Evolutionary conservation across 257 asterid species (phyloP).

Genomic region (Solanum peruvianum): DNA sequence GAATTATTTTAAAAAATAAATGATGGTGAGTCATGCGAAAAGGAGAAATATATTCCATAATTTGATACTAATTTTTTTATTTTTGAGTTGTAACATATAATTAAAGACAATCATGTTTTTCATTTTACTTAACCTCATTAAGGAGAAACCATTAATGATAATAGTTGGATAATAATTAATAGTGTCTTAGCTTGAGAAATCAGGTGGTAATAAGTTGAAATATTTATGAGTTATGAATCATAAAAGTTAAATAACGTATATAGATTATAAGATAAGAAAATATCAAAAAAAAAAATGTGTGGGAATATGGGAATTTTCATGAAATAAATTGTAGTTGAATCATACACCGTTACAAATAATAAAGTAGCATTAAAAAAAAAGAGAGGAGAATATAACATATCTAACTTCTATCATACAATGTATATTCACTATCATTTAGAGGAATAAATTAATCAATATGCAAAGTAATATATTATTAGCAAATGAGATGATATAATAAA

Average conservation of each 20-base stretch:
- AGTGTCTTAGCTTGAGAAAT: not conserved
- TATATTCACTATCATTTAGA: not conserved
- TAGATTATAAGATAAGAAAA: not conserved
- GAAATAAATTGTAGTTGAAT: not conserved
- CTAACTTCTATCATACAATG: not conserved
- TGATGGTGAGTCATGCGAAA: not conserved
- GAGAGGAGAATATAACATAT: not conserved
- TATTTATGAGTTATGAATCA: not conserved
- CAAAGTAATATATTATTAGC: not conserved
- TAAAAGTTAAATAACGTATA: not conserved
- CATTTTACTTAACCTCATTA: not conserved
- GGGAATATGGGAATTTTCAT: not conserved
- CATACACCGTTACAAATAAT: not conserved
- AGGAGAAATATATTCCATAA: not conserved
- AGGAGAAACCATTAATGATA: not conserved
- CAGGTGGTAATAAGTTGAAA: not conserved
- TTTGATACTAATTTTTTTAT: not conserved
- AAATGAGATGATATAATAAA: not conserved
- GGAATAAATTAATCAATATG: not conserved
- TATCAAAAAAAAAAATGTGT: not conserved
- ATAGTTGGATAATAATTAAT: not conserved
- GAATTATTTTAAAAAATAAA: not conserved
- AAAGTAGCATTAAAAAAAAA: not conserved
- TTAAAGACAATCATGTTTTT: not conserved
- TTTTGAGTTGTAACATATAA: not conserved